Percentiles rank a stretch among this genome's conserved stretches.
These are phyloP conservation scores for Syncephalis fuscata DNA, from an alignment of 371 early-diverging fungal species.

Conservation along the genomic window DNA sequence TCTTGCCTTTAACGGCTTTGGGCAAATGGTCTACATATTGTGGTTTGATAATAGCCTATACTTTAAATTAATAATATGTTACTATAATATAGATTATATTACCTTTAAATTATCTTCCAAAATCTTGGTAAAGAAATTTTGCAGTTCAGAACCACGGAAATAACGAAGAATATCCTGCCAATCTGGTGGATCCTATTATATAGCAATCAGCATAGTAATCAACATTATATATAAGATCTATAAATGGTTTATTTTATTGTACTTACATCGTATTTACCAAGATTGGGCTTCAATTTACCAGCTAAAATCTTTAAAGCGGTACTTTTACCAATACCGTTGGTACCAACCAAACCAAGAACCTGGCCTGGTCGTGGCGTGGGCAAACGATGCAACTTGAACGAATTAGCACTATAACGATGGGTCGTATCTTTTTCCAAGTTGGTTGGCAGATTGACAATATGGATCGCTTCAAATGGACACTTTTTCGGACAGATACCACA, in stretches of 20 bases:
- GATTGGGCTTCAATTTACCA: constrained; percentile 97
- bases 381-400: constrained; percentile 98
- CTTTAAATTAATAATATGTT: neutral
- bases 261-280: constrained; percentile 65
- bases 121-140: constrained; percentile 98
- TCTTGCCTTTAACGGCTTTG: constrained; percentile 71
- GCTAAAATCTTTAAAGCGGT: constrained; percentile 97
- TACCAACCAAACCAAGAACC: constrained; percentile 98
- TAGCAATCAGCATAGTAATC: too few species aligned
- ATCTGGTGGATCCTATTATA: constrained; percentile 60
- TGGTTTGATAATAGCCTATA: constrained; percentile 80
- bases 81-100: neutral
- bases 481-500: constrained; percentile 99
- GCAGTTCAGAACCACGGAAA: constrained; percentile 98
- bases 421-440: constrained; percentile 93
- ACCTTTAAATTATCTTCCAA: constrained; percentile 87
- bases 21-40: constrained; percentile 98
- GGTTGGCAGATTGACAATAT: constrained; percentile 98
- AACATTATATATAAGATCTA: neutral
- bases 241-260: neutral
- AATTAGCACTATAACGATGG: constrained; percentile 96
- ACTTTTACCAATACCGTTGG: constrained; percentile 98
- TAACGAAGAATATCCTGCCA: constrained; percentile 95
- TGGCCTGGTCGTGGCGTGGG: constrained; percentile 97
- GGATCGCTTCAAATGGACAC: constrained; percentile 98